phyloP scores from a whole-genome alignment of 2,329 filamentous ascomycete genomes.

The Alternaria angustiovoidea region DNA sequence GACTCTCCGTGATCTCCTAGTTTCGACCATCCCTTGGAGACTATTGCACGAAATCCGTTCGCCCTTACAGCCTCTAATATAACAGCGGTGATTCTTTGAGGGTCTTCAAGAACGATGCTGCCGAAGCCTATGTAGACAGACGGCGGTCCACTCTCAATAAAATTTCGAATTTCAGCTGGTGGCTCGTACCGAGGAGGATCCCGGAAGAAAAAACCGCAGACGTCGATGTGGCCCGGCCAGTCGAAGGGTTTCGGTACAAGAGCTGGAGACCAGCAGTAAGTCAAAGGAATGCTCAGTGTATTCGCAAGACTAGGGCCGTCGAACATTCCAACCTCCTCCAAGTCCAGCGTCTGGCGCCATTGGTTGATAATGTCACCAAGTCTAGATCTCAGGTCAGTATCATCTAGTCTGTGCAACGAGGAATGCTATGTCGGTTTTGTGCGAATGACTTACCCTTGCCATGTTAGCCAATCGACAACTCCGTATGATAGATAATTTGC shows the following conservation, averaged over 20 bases:
- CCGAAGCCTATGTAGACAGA: constrained; percentile 67
- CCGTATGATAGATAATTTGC: constrained; percentile 57
- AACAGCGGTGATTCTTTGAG: constrained; percentile 53
- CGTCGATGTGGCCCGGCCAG: constrained; percentile 27
- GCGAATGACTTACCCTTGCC: constrained; percentile 49
- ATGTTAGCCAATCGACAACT: constrained; percentile 59
- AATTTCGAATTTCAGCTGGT: constrained; percentile 50
- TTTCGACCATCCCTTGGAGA: constrained; percentile 56
- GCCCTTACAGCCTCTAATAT: constrained; percentile 57
- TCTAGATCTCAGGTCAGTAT: constrained; percentile 13
- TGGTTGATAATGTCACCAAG: constrained; percentile 58
- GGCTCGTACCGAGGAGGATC: constrained; percentile 51
- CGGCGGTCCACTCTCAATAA: constrained; percentile 58
- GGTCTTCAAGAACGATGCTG: constrained; percentile 63
- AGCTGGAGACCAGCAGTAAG: constrained; percentile 58
- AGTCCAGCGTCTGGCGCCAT: constrained; percentile 51
- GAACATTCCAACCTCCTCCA: constrained; percentile 50
- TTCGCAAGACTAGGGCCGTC: constrained; percentile 51
- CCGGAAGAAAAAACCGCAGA: constrained; percentile 59
- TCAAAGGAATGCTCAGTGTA: constrained; percentile 52
- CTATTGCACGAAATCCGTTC: constrained; percentile 55
- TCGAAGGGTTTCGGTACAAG: constrained; percentile 29
- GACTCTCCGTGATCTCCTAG: background rate
- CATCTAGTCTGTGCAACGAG: background rate
- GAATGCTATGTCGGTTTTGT: background rate